A percentile compares a stretch with the other conserved stretches of the same genome.
These are phyloP conservation scores for Trichoderma guizhouense DNA, from an alignment of 2,329 filamentous ascomycete species.

Conservation along the genomic window DNA sequence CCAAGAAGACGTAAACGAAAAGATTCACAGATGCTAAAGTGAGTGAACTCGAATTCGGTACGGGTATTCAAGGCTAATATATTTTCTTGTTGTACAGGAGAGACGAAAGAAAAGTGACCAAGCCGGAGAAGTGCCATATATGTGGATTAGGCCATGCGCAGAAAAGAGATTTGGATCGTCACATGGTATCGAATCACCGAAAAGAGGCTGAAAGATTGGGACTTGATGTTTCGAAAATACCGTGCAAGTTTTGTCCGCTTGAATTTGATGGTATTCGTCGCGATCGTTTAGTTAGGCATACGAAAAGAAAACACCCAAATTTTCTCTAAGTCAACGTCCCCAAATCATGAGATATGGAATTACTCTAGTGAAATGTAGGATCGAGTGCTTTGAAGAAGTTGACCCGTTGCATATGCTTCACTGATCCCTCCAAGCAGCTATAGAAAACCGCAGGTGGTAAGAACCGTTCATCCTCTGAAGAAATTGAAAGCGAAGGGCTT, in stretches of 20 bases:
- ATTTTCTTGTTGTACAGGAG: neutral
- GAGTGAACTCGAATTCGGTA: neutral
- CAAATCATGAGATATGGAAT: neutral
- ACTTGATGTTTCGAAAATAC: neutral
- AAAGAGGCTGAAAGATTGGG: neutral
- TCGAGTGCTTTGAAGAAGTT: neutral
- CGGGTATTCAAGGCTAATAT: neutral
- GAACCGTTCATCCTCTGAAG: neutral
- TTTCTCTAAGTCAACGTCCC: neutral
- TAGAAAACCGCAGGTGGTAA: neutral
- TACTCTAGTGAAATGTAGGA: neutral
- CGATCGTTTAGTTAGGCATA: neutral
- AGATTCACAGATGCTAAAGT: neutral
- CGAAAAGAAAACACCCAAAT: neutral
- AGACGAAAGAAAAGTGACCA: neutral
- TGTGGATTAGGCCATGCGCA: neutral
- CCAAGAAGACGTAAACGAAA: neutral
- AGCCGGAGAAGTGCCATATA: neutral
- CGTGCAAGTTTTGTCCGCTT: neutral
- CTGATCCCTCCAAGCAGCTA: neutral
- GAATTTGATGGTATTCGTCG: neutral
- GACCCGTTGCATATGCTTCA: neutral
- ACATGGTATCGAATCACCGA: neutral
- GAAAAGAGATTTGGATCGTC: neutral
- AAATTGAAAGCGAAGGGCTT: neutral